phyloP scores from a whole-genome alignment of 257 asterid species.

The Verbena officinalis region DNA sequence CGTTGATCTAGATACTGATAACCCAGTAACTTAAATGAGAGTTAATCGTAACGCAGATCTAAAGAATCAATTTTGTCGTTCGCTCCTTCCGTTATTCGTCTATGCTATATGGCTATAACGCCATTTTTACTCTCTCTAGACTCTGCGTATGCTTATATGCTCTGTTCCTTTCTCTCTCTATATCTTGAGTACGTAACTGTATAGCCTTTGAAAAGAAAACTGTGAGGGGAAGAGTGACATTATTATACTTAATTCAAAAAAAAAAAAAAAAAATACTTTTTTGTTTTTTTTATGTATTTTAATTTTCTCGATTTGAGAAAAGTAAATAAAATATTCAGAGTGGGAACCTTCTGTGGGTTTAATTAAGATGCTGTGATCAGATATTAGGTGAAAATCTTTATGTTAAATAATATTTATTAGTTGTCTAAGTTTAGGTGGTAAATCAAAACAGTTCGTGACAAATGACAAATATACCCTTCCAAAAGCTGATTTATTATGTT shows the following conservation, averaged over 20 bases:
- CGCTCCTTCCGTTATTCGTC: constrained; percentile 17
- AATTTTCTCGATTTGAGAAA: background rate
- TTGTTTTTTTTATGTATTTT: background rate
- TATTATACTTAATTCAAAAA: constrained; percentile 19
- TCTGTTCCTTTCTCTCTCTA: constrained; percentile 41
- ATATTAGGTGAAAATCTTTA: constrained; percentile 50
- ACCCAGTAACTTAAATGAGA: constrained; percentile 36
- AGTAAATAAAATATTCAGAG: constrained; percentile 18
- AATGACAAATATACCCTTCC: constrained; percentile 40
- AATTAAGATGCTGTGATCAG: constrained; percentile 46
- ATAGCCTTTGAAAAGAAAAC: constrained; percentile 26
- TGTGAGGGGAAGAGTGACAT: constrained; percentile 26
- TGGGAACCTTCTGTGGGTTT: constrained; percentile 56
- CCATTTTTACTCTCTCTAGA: constrained; percentile 39
- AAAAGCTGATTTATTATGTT: background rate
- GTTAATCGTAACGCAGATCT: constrained; percentile 47
- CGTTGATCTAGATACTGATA: constrained; percentile 31
- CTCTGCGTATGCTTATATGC: background rate
- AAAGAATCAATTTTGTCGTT: constrained; percentile 17
- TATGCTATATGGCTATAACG: constrained; percentile 18
- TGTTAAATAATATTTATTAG: constrained; percentile 21
- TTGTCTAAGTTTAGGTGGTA: constrained; percentile 24
- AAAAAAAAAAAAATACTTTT: background rate
- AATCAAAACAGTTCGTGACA: background rate
- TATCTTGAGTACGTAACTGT: constrained; percentile 37